These are phyloP conservation scores for Dichotomopilus funicola DNA, from an alignment of 2,329 filamentous ascomycete species.

Conservation along the genomic window DNA sequence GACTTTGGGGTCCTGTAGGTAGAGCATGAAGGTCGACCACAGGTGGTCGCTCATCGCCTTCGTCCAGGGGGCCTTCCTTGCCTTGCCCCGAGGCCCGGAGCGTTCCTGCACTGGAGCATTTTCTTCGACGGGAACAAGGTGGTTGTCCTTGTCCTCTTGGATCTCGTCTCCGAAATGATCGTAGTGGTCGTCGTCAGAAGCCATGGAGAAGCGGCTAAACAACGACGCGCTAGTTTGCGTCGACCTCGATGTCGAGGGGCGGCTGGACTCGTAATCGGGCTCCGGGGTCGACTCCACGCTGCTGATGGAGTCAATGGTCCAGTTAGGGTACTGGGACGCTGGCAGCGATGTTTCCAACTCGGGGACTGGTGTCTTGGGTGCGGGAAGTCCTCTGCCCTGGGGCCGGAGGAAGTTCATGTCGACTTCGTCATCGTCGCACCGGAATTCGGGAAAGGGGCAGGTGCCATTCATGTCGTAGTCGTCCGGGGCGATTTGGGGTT, in stretches of 20 bases:
- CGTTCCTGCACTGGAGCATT: slow-evolving; percentile 7
- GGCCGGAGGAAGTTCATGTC: slow-evolving; percentile 26
- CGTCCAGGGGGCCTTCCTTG: slow-evolving; percentile 55
- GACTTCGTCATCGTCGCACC: slow-evolving; percentile 25
- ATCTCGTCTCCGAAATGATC: slow-evolving; percentile 41
- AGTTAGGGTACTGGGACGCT: slow-evolving; percentile 48
- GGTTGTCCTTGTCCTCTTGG: slow-evolving; percentile 30
- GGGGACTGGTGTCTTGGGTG: slow-evolving; percentile 54
- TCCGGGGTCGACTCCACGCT: slow-evolving; percentile 52
- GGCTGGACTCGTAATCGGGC: slow-evolving; percentile 47
- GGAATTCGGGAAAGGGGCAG: slow-evolving; percentile 16
- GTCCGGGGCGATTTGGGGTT: slow-evolving; percentile 36
- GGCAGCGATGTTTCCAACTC: slow-evolving; percentile 38
- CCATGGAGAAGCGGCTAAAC: slow-evolving; percentile 50
- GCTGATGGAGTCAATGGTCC: slow-evolving; percentile 53
- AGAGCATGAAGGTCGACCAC: slow-evolving; percentile 59
- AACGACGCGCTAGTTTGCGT: slow-evolving; percentile 52
- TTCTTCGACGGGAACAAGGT: slow-evolving; percentile 12
- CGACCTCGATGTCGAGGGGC: slow-evolving; percentile 53
- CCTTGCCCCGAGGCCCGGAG: slow-evolving; percentile 21
- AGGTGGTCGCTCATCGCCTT: slow-evolving; percentile 59
- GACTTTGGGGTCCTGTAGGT: slow-evolving; percentile 60
- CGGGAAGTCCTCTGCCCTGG: slow-evolving; percentile 41
- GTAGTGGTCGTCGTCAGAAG: slow-evolving; percentile 51
- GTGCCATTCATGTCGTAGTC: slow-evolving; percentile 41